Base-by-base conservation (phyloP, 768 basidiomycete species). In the Rickenella mellea region DNA sequence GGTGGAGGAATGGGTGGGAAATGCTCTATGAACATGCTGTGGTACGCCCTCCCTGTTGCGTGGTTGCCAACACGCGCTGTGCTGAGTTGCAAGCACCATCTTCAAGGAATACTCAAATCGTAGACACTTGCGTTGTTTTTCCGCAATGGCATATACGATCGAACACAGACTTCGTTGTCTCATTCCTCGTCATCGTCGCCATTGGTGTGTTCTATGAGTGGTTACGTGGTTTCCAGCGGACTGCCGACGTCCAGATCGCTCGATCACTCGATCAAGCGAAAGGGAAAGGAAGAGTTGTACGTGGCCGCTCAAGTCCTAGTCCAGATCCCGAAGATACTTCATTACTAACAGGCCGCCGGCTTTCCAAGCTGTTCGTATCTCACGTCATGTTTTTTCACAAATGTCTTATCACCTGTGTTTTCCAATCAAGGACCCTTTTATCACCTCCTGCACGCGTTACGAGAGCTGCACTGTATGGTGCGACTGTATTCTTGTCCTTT, bases 21-120 rank as follows among this genome's bases (percentile, higher is more conserved):
- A 50, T 90, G 87, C 57, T 62, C 74, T 6, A 82, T 84, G 78
- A 65, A 85, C 60, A 90, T 90, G 87, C 75, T 90, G 52, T 89
- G 85, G 79, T 80, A 48, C 35, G 57, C 54, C 26, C 22, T 26
- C 22, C 11, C 36, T 31, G n/a, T 17, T 25, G 37, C 39, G 39
- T 30, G 35, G 29, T 30, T 15, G 10, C 15, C 15, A 10, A 36
- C 33, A 24, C 46, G 38, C 25, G 39, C 40, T 41, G 33, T 21
- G 29, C 41, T 26, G 5, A 14, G 15, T 33, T 12, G 24, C 3
- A 19, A 4, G 24, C 33, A 12, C 12, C 33, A 36, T 19, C 27
- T 45, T 15, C 6, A 47, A 77, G 76, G 83, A 88, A 88, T 62
- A 83, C 83, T 28, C 75, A 88, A 42, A 73, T 86, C 51, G 61